phyloP scores from a whole-genome alignment of 225 moss, liverwort and hornwort genomes.

The Sphagnum tenellum region DNA sequence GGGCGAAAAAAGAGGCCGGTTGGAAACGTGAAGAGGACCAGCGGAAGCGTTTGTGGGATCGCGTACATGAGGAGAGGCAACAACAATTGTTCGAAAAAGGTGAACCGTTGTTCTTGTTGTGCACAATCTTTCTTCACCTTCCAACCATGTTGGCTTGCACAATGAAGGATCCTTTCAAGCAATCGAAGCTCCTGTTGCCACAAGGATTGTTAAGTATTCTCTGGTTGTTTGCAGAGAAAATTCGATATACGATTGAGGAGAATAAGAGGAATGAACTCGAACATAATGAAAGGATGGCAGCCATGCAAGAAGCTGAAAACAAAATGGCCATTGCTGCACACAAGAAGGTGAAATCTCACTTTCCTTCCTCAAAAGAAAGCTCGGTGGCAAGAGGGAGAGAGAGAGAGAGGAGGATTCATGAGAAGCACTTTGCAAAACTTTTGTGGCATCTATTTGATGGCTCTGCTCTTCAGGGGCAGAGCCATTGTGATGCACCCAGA shows the following conservation, averaged over 20 bases:
- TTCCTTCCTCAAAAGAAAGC: too few relatives aligned
- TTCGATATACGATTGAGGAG: constrained; percentile 36
- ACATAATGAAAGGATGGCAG: constrained; percentile 41
- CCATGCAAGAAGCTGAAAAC: constrained; percentile 41
- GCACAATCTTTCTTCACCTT: background rate
- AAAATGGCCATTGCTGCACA: constrained; percentile 34
- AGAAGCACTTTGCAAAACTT: too few relatives aligned
- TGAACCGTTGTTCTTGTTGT: constrained; percentile 6
- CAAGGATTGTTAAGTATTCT: background rate
- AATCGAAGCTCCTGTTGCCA: too few relatives aligned
- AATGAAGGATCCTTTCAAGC: background rate
- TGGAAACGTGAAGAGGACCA: constrained; percentile 89
- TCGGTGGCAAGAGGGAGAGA: too few relatives aligned
- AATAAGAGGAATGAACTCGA: constrained; percentile 43
- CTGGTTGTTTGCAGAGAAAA: constrained; percentile 16
- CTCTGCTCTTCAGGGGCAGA: too few relatives aligned
- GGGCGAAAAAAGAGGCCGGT: constrained; percentile 83
- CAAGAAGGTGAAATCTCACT: constrained; percentile 15
- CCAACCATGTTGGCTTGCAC: background rate
- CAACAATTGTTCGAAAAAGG: constrained; percentile 74
- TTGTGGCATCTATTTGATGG: too few relatives aligned
- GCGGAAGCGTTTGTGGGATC: constrained; percentile 67
- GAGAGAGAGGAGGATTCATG: too few relatives aligned
- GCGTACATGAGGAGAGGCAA: constrained; percentile 86
- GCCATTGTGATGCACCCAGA: too few relatives aligned